Evolutionary conservation across 2,329 filamentous ascomycete genomes (phyloP).

Genomic region (Colletotrichum ledebouriae): DNA sequence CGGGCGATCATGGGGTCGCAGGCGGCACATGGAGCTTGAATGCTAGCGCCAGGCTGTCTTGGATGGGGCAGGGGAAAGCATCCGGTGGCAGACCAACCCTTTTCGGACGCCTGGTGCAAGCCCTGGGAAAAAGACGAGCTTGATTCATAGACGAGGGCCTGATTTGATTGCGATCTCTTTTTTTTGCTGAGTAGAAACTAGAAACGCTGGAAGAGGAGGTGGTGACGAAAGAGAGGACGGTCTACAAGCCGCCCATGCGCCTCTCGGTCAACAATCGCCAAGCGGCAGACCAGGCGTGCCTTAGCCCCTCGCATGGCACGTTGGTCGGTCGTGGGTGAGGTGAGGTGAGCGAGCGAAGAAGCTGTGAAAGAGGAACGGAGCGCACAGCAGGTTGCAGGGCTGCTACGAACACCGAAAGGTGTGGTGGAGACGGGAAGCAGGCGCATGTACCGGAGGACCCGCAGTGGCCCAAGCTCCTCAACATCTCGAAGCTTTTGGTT

Average conservation of each 20-base stretch:
- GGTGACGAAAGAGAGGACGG: slow-evolving; percentile 7
- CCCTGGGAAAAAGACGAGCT: too few species aligned
- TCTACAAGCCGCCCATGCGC: slow-evolving; percentile 24
- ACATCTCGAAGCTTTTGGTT: slow-evolving; percentile 41
- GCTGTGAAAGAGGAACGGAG: not conserved
- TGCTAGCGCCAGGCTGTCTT: slow-evolving; percentile 32
- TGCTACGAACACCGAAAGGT: not conserved
- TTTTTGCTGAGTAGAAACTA: not conserved
- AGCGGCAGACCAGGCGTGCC: slow-evolving; percentile 27
- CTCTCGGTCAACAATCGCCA: slow-evolving; percentile 34
- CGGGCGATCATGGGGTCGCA: slow-evolving; percentile 39
- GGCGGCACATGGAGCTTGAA: slow-evolving; percentile 33
- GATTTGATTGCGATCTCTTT: not conserved
- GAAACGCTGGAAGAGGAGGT: not conserved
- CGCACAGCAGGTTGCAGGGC: not conserved
- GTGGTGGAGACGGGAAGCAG: slow-evolving; percentile 33
- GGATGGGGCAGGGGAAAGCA: slow-evolving; percentile 29
- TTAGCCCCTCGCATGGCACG: slow-evolving; percentile 8
- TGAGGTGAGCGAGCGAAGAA: slow-evolving; percentile 7
- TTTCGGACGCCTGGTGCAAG: slow-evolving; percentile 7
- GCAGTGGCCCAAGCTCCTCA: slow-evolving; percentile 44
- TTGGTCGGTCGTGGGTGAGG: slow-evolving; percentile 3
- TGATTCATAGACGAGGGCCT: not conserved
- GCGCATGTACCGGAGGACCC: slow-evolving; percentile 26
- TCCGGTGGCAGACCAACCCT: slow-evolving; percentile 15